Base-by-base conservation (phyloP, 2,329 filamentous ascomycete species). In the Penicillium sp. region DNA sequence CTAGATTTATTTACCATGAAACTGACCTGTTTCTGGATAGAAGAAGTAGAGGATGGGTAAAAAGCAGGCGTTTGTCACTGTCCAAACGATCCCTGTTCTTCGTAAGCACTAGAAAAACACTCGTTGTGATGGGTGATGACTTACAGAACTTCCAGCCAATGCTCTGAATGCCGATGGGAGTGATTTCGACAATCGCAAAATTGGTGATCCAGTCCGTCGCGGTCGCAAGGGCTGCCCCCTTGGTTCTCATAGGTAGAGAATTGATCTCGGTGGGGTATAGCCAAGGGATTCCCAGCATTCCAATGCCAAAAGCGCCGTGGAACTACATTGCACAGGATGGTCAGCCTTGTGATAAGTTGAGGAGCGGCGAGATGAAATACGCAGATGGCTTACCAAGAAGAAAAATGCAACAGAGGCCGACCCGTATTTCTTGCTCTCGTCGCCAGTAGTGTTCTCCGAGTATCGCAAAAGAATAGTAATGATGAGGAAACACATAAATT, bases 221-320 rank as follows among this genome's bases (percentile, higher is more conserved):
- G 3, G 79, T 80, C 0, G 75, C 79, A 1, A 80, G 53, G 0
- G 79, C 78, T 1, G 78, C 77, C 6, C 78, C 79, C 58, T 81
- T 81, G 0, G 77, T 78, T 14, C 80, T 68, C 77, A 81, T 81
- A 0, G 72, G 68, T 22, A 82, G 66, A 0, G 74, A 75, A 61
- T 82, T 82, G 66, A 82, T 80, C 55, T 82, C 80, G 1, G 79
- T 76, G 0, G 79, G 78, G 56, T 80, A 81, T 0, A 80, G 62
- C 74, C 74, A 77, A 1, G 72, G 71, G 6, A 61, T 53, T 26
- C 74, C 68, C 3, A 61, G 52, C 60, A 63, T 63, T 8, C 60
- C 60, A 39, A 59, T 59, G 27, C 60, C 60, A 39, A 63, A 63
- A 0, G 49, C 45, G 9, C 53, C 39, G 29, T 59, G 53, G 29